phyloP scores from a whole-genome alignment of 805 yeast genomes.

The Kuraishia piskuri region DNA sequence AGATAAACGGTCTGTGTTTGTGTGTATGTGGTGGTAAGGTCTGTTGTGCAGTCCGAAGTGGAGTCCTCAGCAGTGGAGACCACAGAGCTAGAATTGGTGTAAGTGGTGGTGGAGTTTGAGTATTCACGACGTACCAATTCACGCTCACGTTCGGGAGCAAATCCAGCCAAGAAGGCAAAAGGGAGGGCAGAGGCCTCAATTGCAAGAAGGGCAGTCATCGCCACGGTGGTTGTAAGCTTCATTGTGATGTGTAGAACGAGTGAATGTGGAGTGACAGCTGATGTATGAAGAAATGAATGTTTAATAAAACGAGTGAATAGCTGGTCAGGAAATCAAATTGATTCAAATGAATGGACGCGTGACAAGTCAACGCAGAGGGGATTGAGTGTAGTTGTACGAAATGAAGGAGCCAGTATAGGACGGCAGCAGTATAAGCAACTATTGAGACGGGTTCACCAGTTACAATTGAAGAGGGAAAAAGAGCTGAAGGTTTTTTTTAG shows the following conservation, averaged over 20 bases:
- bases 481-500: background rate
- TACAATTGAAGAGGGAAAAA: background rate
- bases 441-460: background rate
- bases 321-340: background rate
- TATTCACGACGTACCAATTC: background rate
- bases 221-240: background rate
- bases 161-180: background rate
- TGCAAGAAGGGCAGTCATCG: background rate
- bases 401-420: background rate
- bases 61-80: background rate
- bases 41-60: conserved; percentile 2
- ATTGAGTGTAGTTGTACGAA: background rate
- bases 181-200: background rate
- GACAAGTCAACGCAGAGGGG: background rate
- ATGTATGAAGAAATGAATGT: conserved; percentile 2
- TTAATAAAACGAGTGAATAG: background rate
- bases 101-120: background rate
- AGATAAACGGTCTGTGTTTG: conserved; percentile 9
- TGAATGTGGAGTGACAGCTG: conserved; percentile 2
- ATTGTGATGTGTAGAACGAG: background rate
- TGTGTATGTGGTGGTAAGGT: conserved; percentile 12
- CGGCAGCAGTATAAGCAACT: background rate
- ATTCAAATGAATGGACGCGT: background rate
- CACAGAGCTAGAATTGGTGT: background rate
- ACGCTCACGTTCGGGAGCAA: background rate